Evolutionary conservation across 1,139 yeast genomes (phyloP).

Genomic region (Ogataea hybrid): DNA sequence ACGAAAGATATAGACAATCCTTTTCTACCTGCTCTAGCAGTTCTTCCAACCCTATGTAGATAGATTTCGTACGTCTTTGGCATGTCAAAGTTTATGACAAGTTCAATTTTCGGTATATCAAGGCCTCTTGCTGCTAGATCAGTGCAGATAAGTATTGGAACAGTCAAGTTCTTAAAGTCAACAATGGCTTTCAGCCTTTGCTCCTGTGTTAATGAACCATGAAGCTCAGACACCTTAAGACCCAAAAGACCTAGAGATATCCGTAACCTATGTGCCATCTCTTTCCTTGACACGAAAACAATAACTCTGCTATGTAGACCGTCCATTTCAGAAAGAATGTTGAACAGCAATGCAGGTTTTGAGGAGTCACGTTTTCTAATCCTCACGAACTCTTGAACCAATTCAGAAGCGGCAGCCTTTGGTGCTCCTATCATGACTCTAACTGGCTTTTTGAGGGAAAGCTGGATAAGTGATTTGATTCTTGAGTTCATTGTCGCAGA

Average conservation of each 20-base stretch:
- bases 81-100: constrained; percentile 93
- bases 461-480: constrained; percentile 81
- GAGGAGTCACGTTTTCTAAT: constrained; percentile 83
- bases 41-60: constrained; percentile 97
- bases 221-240: constrained; percentile 85
- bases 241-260: constrained; percentile 85
- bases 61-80: constrained; percentile 89
- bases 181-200: constrained; percentile 86
- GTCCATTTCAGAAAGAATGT: constrained; percentile 66
- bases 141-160: constrained; percentile 89
- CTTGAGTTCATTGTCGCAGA: constrained; percentile 98
- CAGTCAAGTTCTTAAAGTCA: constrained; percentile 75
- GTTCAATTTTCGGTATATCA: constrained; percentile 96
- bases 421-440: constrained; percentile 97
- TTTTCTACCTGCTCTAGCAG: constrained; percentile 98
- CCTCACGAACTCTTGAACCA: constrained; percentile 91
- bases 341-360: constrained; percentile 79
- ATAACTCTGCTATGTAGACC: constrained; percentile 66
- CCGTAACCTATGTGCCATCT: constrained; percentile 82
- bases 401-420: constrained; percentile 82
- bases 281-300: constrained; percentile 89
- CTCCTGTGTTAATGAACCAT: constrained; percentile 93
- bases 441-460: constrained; percentile 86
- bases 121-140: constrained; percentile 99
- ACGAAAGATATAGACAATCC: constrained; percentile 93